Evolutionary conservation across 2,329 filamentous ascomycete species (phyloP).

Genomic region (Biscogniauxia mediterranea): DNA sequence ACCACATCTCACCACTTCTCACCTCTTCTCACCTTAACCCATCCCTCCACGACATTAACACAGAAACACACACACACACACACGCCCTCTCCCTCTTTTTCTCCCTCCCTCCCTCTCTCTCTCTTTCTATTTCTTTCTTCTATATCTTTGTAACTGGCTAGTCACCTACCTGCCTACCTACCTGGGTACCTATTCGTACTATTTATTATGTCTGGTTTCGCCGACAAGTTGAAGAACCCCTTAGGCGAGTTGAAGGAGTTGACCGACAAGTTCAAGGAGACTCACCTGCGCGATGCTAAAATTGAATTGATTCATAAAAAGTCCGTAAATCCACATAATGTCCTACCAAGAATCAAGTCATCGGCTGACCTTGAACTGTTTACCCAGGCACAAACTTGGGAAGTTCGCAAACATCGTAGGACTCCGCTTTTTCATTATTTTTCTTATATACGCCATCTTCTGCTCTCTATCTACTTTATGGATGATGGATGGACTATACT

Average conservation of each 20-base stretch:
- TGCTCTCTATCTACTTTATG: too few relatives aligned
- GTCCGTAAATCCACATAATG: slow-evolving; percentile 32
- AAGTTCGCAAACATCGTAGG: slow-evolving; percentile 62
- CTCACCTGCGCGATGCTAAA: slow-evolving; percentile 57
- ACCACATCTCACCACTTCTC: too few relatives aligned
- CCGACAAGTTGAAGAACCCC: slow-evolving; percentile 50
- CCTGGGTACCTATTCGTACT: neutral
- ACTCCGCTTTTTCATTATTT: neutral
- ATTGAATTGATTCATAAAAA: slow-evolving; percentile 58
- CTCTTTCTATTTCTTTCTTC: too few relatives aligned
- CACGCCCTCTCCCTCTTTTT: too few relatives aligned
- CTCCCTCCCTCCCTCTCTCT: too few relatives aligned
- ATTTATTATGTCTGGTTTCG: slow-evolving; percentile 30
- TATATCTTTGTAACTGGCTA: too few relatives aligned
- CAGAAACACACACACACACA: too few relatives aligned
- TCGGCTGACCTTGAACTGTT: neutral
- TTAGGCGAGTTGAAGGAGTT: slow-evolving; percentile 46
- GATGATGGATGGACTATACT: neutral
- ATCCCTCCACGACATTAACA: too few relatives aligned
- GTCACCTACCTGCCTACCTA: neutral
- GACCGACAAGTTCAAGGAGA: slow-evolving; percentile 46
- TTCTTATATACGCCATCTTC: neutral
- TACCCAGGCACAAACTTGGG: slow-evolving; percentile 58
- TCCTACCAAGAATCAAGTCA: neutral
- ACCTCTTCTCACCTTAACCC: too few relatives aligned